Evolutionary conservation across 768 basidiomycete species (phyloP).

Genomic region (Hysterangium stoloniferum): DNA sequence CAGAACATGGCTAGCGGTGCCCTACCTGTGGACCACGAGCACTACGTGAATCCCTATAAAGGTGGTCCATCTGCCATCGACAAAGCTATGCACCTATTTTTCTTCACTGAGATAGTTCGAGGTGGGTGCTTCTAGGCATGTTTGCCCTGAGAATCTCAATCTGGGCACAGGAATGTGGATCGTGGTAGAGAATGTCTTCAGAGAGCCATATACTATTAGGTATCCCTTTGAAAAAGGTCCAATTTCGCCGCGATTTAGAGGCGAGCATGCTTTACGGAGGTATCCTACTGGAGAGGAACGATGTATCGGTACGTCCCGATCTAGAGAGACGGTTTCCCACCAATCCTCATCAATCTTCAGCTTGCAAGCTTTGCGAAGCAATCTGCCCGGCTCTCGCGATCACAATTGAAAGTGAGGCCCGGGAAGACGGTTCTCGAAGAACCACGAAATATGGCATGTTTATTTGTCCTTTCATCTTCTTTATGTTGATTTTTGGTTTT

Average conservation of each 20-base stretch:
- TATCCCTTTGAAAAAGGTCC: slow-evolving; percentile 99
- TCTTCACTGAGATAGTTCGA: slow-evolving; percentile 97
- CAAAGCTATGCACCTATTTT: slow-evolving; percentile 94
- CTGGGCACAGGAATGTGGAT: slow-evolving; percentile 88
- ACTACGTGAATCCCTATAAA: slow-evolving; percentile 56
- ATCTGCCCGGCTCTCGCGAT: slow-evolving; percentile 99
- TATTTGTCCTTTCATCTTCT: too few species aligned
- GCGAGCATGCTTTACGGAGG: slow-evolving; percentile 92
- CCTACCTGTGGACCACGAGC: background rate
- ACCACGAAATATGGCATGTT: slow-evolving; percentile 94
- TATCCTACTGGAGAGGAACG: slow-evolving; percentile 98
- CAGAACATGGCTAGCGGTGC: too few species aligned
- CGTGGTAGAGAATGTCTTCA: slow-evolving; percentile 84
- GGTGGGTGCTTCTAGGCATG: slow-evolving; percentile 43
- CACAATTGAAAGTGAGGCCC: slow-evolving; percentile 96
- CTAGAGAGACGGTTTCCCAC: background rate
- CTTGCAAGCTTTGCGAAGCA: slow-evolving; percentile 98
- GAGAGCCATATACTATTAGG: slow-evolving; percentile 97
- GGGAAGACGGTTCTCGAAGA: slow-evolving; percentile 89
- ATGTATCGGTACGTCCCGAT: slow-evolving; percentile 75
- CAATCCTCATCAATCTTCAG: slow-evolving; percentile 32
- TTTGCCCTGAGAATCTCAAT: background rate
- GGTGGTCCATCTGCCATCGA: slow-evolving; percentile 85
- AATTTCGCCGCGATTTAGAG: slow-evolving; percentile 93
- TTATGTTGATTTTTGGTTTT: slow-evolving; percentile 10